Conservation (phyloP, 73 alveolate species). For the Paramecium caudatum region DNA sequence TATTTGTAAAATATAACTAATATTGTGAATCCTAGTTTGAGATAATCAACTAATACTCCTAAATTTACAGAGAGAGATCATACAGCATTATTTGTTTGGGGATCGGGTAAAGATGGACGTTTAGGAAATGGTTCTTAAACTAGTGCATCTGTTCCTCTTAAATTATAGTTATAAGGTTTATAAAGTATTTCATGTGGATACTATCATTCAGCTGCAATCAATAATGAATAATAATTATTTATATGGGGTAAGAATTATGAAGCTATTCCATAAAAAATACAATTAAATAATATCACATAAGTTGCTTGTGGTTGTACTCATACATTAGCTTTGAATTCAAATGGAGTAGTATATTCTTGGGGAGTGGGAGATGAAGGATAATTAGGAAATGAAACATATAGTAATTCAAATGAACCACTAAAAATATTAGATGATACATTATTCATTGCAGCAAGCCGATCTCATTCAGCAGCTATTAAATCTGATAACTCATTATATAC, state of each 20-base stretch:
- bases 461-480: constrained; percentile 85
- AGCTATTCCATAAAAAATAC: not conserved
- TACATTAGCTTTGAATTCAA: constrained; percentile 87
- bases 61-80: constrained; percentile 61
- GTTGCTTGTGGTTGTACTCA: constrained; percentile 96
- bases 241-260: constrained; percentile 92
- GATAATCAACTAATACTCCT: constrained; percentile 34
- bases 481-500: constrained; percentile 73
- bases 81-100: constrained; percentile 83
- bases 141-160: constrained; percentile 67
- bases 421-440: constrained; percentile 54
- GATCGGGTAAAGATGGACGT: constrained; percentile 95
- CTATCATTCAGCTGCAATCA: constrained; percentile 96
- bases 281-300: not conserved
- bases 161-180: not conserved
- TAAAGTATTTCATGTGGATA: constrained; percentile 84
- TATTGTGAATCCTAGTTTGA: not conserved
- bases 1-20: constrained; percentile 28
- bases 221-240: constrained; percentile 85
- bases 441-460: constrained; percentile 82
- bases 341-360: constrained; percentile 94
- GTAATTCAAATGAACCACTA: constrained; percentile 80
- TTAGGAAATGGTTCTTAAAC: constrained; percentile 85
- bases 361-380: constrained; percentile 98
- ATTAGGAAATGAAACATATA: constrained; percentile 94